Base-by-base conservation (phyloP, 495 filamentous ascomycete species). In the Xylaria grammica region DNA sequence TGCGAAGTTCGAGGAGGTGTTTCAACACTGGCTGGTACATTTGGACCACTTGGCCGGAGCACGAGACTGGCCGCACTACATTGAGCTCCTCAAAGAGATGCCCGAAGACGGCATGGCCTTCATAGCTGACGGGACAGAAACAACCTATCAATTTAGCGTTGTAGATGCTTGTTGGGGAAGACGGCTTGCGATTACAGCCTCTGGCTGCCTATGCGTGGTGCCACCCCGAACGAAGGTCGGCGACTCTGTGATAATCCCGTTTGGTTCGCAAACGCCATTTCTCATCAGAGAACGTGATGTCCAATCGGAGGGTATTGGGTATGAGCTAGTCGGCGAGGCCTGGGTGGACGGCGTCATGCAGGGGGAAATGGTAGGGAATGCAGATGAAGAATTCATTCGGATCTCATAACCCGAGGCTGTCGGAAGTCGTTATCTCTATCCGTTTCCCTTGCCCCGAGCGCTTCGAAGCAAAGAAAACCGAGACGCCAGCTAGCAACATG, bases 341-440 rank as follows among this genome's bases (percentile, higher is more conserved):
- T 51, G 30, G 44, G 58, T 51, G 20, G 57, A 50, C 32, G 57
- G 58, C 45, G 32, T 61, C 15, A 61, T 61, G 46, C 0, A 52
- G 2, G 46, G 32, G 45, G 58, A 61, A 42, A 61, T 40, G 46
- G 20, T 60, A 34, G 45, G 57, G 3, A 29, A 10, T 48, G 24
- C 46, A 7, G 32, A 61, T 29, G 58, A 61, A 42, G 45, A 61
- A 6, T 29, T 44, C 17, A 61, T 61, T 50, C 58, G 46, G 2
- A 50, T 52, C 30, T 51, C 24, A 8, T 61, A 46, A 46, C 46
- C 26, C 9, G 27, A 24, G 19, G 15, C 17, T 54, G 19, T 9
- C 6, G 32, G 8, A 40, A 40, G 3, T 15, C 3, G 10, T 24
- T 26, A 3, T 38, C 9, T 4, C n/a, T 20, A 42, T 11, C 9